Evolutionary conservation across 345 rosid species (phyloP).

Genomic region (Aquilaria yunnanensis): DNA sequence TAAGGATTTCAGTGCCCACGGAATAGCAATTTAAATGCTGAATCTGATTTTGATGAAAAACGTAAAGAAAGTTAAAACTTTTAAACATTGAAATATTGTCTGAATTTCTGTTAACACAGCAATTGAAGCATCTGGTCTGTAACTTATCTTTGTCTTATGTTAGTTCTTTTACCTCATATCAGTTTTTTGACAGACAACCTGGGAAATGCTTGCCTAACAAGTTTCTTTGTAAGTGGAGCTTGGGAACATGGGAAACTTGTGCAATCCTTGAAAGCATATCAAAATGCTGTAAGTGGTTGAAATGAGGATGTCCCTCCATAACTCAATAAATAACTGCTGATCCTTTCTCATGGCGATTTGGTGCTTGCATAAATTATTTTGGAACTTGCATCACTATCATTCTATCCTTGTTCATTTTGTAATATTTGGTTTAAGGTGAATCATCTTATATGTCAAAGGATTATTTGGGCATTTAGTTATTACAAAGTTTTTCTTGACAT

Average conservation of each 20-base stretch:
- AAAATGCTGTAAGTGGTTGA: constrained; percentile 55
- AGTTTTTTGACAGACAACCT: constrained; percentile 50
- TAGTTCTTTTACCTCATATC: constrained; percentile 6
- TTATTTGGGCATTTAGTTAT: background rate
- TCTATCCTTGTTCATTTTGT: background rate
- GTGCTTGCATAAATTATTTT: background rate
- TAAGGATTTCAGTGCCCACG: no score
- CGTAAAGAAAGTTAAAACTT: no score
- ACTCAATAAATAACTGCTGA: background rate
- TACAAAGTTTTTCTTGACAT: background rate
- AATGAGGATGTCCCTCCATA: constrained; percentile 6
- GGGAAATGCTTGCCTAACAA: constrained; percentile 72
- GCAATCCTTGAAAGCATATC: constrained; percentile 69
- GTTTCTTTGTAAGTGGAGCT: constrained; percentile 59
- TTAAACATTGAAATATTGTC: no score
- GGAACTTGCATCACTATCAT: background rate
- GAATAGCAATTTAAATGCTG: no score
- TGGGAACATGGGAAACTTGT: constrained; percentile 68
- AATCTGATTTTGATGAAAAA: no score
- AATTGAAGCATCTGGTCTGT: no score
- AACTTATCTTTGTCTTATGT: no score
- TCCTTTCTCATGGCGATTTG: constrained; percentile 2
- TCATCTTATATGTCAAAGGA: background rate
- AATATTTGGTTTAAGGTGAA: background rate
- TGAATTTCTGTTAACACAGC: no score